These are phyloP conservation scores for Cotoneaster glaucophyllus DNA, from an alignment of 306 rosid species.

Conservation along the genomic window DNA sequence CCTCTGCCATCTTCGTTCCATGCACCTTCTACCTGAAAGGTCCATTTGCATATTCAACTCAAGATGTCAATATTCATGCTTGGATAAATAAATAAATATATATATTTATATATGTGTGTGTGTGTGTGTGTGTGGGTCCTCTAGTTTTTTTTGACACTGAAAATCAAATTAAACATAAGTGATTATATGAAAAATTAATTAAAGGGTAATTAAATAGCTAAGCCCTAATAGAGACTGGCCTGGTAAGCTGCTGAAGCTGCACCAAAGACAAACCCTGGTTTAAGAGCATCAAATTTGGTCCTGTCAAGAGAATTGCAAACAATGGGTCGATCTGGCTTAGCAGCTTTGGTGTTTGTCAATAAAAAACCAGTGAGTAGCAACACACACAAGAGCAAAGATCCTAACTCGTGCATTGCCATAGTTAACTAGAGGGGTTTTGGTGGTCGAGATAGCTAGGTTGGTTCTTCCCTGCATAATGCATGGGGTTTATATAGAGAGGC, in stretches of 20 bases:
- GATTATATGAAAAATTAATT: background rate
- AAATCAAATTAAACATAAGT: background rate
- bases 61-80: background rate
- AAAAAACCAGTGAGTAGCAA: background rate
- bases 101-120: too few relatives aligned
- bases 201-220: background rate
- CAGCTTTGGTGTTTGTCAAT: background rate
- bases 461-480: too few relatives aligned
- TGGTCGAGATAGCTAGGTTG: too few relatives aligned
- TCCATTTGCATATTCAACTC: background rate
- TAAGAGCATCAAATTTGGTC: slow-evolving; percentile 11
- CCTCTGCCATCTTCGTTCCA: background rate
- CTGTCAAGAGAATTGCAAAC: slow-evolving; percentile 17
- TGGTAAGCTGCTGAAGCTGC: slow-evolving; percentile 2
- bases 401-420: background rate
- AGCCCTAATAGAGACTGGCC: background rate
- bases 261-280: slow-evolving; percentile 8
- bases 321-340: background rate
- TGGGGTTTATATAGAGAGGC: too few relatives aligned
- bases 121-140: too few relatives aligned
- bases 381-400: background rate
- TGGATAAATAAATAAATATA: background rate
- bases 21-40: background rate
- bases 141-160: background rate
- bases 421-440: background rate